These are phyloP conservation scores for Fusarium sp. DNA, from an alignment of 2,329 filamentous ascomycete genomes.

Conservation along the genomic window DNA sequence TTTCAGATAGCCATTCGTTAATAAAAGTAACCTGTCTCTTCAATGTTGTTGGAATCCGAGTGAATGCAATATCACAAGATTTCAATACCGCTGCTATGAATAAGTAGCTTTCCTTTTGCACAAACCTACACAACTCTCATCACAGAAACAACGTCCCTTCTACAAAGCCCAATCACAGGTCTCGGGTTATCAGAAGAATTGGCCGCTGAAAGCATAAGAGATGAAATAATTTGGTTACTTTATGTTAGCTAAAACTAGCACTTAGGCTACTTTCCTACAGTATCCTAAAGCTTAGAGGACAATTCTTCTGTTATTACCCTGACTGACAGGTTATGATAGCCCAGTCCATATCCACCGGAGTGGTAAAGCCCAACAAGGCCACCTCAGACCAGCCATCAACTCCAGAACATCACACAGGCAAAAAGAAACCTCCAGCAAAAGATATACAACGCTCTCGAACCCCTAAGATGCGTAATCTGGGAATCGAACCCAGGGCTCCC, in stretches of 20 bases:
- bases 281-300: no score
- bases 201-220: no score
- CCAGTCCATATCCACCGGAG: no score
- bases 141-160: background rate
- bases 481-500: constrained; percentile 10
- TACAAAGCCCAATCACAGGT: background rate
- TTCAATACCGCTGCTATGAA: no score
- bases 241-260: no score
- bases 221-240: no score
- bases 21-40: constrained; percentile 34
- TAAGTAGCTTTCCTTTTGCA: no score
- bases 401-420: background rate
- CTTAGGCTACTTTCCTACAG: no score
- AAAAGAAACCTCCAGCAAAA: background rate
- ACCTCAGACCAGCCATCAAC: background rate
- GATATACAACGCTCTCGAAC: background rate
- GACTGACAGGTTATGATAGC: no score
- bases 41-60: background rate
- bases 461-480: background rate
- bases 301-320: no score
- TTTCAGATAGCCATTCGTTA: constrained; percentile 36
- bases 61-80: background rate
- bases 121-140: no score
- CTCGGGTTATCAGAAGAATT: no score
- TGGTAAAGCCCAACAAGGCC: background rate